Evolutionary conservation across 2,329 filamentous ascomycete species (phyloP), one percentile per base, ranked within the genome.

Genomic region (Ophiostoma fasciatum): DNA sequence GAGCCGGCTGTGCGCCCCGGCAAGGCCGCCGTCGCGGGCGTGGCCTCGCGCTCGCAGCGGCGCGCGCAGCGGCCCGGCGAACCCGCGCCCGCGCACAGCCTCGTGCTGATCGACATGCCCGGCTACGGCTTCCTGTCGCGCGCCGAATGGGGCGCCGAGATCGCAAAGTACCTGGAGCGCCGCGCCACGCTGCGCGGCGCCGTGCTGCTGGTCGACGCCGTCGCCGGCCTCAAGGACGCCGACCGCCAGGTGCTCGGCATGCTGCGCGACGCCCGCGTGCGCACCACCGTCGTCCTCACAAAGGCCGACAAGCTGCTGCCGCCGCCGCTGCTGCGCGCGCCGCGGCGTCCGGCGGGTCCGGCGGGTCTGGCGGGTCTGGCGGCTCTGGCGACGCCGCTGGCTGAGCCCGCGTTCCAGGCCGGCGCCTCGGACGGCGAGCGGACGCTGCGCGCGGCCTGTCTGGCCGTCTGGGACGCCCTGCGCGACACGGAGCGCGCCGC

Each of bases 241-340:
- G 70, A 74, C 45, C 49, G 50, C 11, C 56, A 60, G 51, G 57
- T 67, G 41, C 49, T 74, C 23, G 49, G 55, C 38, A 51, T 66
- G 30, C 54, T 74, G 43, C 55, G 63, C 33, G 52, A 60, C 33
- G 55, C 58, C 4, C 57, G 58, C 9, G 56, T 64, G 21, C 55
- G 56, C 35, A 68, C 66, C 1, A 47, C 61, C 7, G 59, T 73
- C 1, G 59, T 73, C 5, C 49, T 75, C 33, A 74, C 71, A 10
- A 73, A 73, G 51, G 66, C 63, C 12, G 71, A 74, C 46, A 72
- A 71, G 48, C 38, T 57, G 31, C 44, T 50, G 46, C 23, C 31
- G 15, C 21, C 14, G 17, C 11, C 15, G n/a, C 27, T 22, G 21
- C 30, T 25, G 22, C 30, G 28, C 8, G 25, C 20, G 20, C 20